Conservation (phyloP, 768 basidiomycete species). For the Podaxis mareebaensis region DNA sequence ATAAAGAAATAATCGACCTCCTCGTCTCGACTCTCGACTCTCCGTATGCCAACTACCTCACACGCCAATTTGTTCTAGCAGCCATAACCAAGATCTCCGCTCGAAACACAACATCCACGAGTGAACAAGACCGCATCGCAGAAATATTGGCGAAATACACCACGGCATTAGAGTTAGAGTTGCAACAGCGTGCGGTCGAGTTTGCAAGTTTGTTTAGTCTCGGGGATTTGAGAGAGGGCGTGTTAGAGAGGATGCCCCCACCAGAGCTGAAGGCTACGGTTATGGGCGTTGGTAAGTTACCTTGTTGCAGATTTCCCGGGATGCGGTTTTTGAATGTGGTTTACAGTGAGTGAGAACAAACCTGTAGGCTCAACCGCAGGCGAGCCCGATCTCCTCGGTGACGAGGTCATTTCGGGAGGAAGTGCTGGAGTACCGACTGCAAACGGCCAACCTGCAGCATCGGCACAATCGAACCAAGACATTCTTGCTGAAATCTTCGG, state of each 20-base stretch:
- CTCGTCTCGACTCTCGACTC: constrained; percentile 87
- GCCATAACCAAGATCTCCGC: constrained; percentile 89
- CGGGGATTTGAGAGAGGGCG: constrained; percentile 76
- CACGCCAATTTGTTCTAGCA: constrained; percentile 89
- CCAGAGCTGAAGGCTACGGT: constrained; percentile 98
- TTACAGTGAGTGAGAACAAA: constrained; percentile 89
- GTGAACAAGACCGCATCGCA: constrained; percentile 78
- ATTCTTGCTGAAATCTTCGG: constrained; percentile 95
- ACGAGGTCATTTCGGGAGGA: constrained; percentile 50
- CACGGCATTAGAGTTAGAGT: constrained; percentile 87
- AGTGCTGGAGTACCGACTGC: constrained; percentile 23
- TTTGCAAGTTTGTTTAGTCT: constrained; percentile 84
- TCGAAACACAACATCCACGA: constrained; percentile 61
- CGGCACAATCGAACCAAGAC: constrained; percentile 71
- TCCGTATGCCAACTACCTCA: constrained; percentile 89
- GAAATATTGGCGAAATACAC: constrained; percentile 80
- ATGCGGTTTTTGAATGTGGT: neutral
- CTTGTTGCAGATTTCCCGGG: neutral
- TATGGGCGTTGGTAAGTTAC: constrained; percentile 77
- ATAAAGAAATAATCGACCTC: constrained; percentile 84
- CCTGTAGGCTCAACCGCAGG: constrained; percentile 84
- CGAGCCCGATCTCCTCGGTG: constrained; percentile 79
- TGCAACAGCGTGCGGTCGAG: constrained; percentile 96
- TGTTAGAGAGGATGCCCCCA: constrained; percentile 98
- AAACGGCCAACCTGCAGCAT: constrained; percentile 41